Evolutionary conservation across 345 rosid genomes (phyloP).

Genomic region (Stellera chamaejasme): DNA sequence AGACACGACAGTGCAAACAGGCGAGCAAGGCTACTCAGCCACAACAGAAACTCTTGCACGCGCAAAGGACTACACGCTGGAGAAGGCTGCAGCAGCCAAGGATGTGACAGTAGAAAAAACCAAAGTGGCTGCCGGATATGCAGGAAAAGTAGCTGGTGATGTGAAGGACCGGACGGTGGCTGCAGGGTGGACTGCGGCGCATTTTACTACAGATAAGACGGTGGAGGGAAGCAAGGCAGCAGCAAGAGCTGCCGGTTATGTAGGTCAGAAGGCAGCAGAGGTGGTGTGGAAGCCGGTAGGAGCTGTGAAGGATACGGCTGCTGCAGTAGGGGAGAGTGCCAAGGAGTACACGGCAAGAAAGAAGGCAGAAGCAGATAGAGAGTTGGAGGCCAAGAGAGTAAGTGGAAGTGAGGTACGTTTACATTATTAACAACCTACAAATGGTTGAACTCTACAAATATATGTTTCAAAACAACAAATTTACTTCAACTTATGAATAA

Average conservation of each 20-base stretch:
- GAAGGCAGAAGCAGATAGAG: conserved; percentile 58
- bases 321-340: conserved; percentile 39
- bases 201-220: conserved; percentile 44
- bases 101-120: conserved; percentile 44
- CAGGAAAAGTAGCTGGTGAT: conserved; percentile 34
- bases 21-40: conserved; percentile 13
- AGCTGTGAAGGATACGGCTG: conserved; percentile 52
- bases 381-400: conserved; percentile 22
- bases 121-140: conserved; percentile 39
- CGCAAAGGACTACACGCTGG: conserved; percentile 18
- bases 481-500: too few relatives aligned
- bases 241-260: conserved; percentile 34
- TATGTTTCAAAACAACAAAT: too few relatives aligned
- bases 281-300: conserved; percentile 51
- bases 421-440: background rate
- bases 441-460: background rate
- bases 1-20: conserved; percentile 21
- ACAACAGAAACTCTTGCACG: conserved; percentile 18
- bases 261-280: conserved; percentile 54
- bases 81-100: conserved; percentile 25
- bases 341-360: conserved; percentile 61
- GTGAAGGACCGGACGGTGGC: conserved; percentile 46
- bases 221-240: conserved; percentile 60
- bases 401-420: conserved; percentile 21
- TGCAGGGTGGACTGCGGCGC: conserved; percentile 70